Base-by-base conservation (phyloP, 2,329 filamentous ascomycete species). In the Epicoccum sorghinum region DNA sequence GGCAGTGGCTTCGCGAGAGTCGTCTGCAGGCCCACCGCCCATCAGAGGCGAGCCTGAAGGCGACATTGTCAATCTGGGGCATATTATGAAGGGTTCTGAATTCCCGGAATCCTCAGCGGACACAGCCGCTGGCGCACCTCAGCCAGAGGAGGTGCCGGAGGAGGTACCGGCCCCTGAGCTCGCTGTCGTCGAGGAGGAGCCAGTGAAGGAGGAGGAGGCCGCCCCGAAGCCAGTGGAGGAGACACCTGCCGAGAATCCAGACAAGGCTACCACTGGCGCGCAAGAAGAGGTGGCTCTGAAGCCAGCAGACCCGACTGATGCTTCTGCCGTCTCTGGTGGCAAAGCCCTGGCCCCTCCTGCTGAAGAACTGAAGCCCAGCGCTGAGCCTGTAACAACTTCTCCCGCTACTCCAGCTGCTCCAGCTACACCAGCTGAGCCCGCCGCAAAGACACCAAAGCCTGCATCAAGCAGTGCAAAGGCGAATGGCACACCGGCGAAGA, bases 231-330 rank as follows among this genome's bases (percentile, higher is more conserved):
- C 45, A 27, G 54, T 36, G n/a, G 40, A 43, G 30, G 60, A 64
- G 29, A 47, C 45, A 1, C 64, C 71, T 22, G 67, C 66, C n/a
- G 72, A 69, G 10, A 78, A 78, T 40, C 77, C 76, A 23, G 78
- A 81, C 64, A 80, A 80, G 66, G 65, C 64, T 50, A 70, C 69
- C 8, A 76, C 77, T 18, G 75, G 68, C 30, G 78, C 65, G 2
- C 73, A 79, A 63, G 79, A 80, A 45, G 69, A 75, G 10, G 71
- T 65, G 9, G 57, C 65, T 7, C 68, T 77, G 66, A 77, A 76
- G 62, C 75, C 78, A 5, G 72, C 74, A 29, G 71, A 77, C 33
- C 70, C 73, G 4, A 74, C 74, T 36, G 60, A 64, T 8, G 62
- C 59, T 37, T 47, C 60, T 42, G 73, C 75, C 33, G 71, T 78